phyloP scores from a whole-genome alignment of 2,329 filamentous ascomycete species.

The Truncatella angustata region DNA sequence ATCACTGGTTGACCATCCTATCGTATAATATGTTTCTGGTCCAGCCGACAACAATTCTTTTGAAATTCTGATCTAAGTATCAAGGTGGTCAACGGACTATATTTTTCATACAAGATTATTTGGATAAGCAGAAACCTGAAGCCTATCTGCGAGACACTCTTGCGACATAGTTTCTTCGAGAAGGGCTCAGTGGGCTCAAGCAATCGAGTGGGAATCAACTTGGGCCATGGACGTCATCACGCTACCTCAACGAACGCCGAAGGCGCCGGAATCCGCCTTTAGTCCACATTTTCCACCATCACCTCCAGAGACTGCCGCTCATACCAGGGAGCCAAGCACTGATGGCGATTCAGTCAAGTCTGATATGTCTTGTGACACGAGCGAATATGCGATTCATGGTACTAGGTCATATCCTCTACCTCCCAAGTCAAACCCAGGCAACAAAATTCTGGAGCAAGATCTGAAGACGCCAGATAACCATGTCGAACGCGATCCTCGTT shows the following conservation, averaged over 20 bases:
- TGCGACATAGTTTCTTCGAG: too few relatives aligned
- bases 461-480: constrained; percentile 80
- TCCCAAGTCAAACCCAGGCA: constrained; percentile 56
- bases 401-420: constrained; percentile 60
- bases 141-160: too few relatives aligned
- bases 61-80: too few relatives aligned
- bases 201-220: too few relatives aligned
- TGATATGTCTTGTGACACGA: constrained; percentile 12
- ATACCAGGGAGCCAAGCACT: constrained; percentile 4
- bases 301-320: neutral
- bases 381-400: constrained; percentile 15
- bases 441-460: constrained; percentile 69
- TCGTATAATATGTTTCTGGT: too few relatives aligned
- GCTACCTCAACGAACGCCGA: neutral
- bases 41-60: too few relatives aligned
- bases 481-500: constrained; percentile 73
- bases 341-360: neutral
- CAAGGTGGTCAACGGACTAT: too few relatives aligned
- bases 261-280: neutral
- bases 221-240: neutral
- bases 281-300: constrained; percentile 1
- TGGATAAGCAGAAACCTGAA: too few relatives aligned
- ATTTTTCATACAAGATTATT: too few relatives aligned
- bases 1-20: too few relatives aligned
- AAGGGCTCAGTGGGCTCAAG: too few relatives aligned